Base-by-base conservation (phyloP, 2,329 filamentous ascomycete genomes). In the Trichoderma citrinoviride region DNA sequence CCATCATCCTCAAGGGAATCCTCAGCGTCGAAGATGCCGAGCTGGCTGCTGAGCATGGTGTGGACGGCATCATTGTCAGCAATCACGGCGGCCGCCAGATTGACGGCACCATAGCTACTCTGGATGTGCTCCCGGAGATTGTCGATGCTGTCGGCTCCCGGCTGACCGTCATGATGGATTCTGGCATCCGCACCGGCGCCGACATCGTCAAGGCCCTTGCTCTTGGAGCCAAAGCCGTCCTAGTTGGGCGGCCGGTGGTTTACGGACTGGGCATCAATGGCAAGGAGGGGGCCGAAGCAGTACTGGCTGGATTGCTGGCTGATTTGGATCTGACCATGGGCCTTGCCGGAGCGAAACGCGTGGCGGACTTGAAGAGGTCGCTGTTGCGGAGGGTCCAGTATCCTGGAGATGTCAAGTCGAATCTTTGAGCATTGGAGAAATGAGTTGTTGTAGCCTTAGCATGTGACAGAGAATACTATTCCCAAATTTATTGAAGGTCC, bases 81-180 rank as follows among this genome's bases (percentile, higher is more conserved):
- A 81, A 80, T 64, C 79, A 81, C 62, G 78, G 78, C 6, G 78
- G 78, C 6, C 71, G 79, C 17, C 79, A 81, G 61, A 71, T 81
- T 0, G 78, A 81, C 47, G 77, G 77, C 53, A 67, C 76, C 17
- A 58, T 77, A 54, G 67, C 72, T 37, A 85, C 87, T 0, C 85
- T 92, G 60, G 82, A 77, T 86, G 67, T 78, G 86, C 77, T 66
- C 0, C 72, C 78, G 0, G 76, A 77, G 15, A 78, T 79, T 41
- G 73, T 72, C 5, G 84, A 87, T 4, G 85, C 85, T 0, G 87
- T 87, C 0, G 85, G 88, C 2, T 80, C 81, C 19, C 81, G 80
- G 65, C 47, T 88, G n/a, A 82, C 83, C 0, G 79, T 90, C 21
- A 80, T 89, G 49, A 83, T 79, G 19, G 78, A 81, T 58, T 77